Percentiles rank a stretch among this genome's conserved stretches.
Evolutionary conservation across 768 basidiomycete genomes (phyloP).

Genomic region (Serpula lacrymans): DNA sequence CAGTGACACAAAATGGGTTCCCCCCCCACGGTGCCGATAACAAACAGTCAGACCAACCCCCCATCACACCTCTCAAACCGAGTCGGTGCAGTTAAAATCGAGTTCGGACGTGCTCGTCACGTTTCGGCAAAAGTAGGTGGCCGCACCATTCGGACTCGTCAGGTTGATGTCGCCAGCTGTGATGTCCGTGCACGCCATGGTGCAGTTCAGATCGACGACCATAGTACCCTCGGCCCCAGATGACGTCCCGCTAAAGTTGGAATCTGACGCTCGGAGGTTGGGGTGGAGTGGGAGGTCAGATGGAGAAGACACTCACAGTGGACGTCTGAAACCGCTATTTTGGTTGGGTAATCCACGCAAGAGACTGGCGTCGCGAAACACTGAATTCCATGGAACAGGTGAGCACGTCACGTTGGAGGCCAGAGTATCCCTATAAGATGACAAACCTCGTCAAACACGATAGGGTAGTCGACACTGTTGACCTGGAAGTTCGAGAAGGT

Average conservation of each 20-base stretch:
- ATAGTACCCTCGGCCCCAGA: constrained; percentile 34
- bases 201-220: constrained; percentile 39
- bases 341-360: constrained; percentile 33
- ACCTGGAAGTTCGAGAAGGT: constrained; percentile 13
- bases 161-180: constrained; percentile 32
- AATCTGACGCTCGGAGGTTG: constrained; percentile 13
- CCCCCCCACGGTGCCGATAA: too few species aligned
- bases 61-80: too few species aligned
- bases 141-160: constrained; percentile 26
- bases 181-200: constrained; percentile 32
- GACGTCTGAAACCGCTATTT: constrained; percentile 33
- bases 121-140: constrained; percentile 34
- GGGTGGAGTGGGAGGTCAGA: neutral
- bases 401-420: neutral
- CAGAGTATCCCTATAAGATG: neutral
- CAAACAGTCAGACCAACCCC: too few species aligned
- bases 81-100: constrained; percentile 14
- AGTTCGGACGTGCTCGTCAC: constrained; percentile 23
- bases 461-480: constrained; percentile 37
- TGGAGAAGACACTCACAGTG: constrained; percentile 24
- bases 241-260: constrained; percentile 38
- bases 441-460: constrained; percentile 29
- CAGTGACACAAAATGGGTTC: too few species aligned
- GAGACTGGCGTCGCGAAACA: constrained; percentile 31
- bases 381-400: constrained; percentile 10